Conservation (phyloP, 805 yeast species). For the Hermanozyma aechmeae region DNA sequence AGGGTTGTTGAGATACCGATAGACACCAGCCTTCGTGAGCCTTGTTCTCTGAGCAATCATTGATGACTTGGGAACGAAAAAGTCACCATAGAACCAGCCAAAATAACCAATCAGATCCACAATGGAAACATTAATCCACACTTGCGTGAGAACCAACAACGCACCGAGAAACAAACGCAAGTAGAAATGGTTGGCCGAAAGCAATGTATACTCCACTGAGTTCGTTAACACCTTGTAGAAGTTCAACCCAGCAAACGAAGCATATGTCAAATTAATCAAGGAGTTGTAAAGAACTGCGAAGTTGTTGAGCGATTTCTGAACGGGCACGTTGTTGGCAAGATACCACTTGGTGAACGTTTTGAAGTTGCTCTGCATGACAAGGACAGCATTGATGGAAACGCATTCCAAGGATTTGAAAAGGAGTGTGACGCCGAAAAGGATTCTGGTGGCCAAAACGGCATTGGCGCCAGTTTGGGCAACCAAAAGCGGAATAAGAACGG, state of each 20-base stretch:
- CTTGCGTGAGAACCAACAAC: slow-evolving; percentile 47
- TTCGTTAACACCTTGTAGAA: slow-evolving; percentile 15
- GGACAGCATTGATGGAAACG: slow-evolving; percentile 38
- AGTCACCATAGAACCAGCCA: slow-evolving; percentile 90
- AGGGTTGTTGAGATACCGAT: slow-evolving; percentile 74
- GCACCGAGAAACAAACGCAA: slow-evolving; percentile 52
- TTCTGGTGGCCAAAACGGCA: slow-evolving; percentile 8
- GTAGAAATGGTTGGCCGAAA: slow-evolving; percentile 30
- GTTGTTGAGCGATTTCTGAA: slow-evolving; percentile 56
- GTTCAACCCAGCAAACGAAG: slow-evolving; percentile 38
- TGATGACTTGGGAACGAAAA: slow-evolving; percentile 49
- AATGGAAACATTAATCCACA: slow-evolving; percentile 63
- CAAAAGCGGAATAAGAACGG: slow-evolving; percentile 33
- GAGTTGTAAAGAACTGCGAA: slow-evolving; percentile 62
- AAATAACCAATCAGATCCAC: slow-evolving; percentile 66
- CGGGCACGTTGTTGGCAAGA: slow-evolving; percentile 55
- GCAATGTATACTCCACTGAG: slow-evolving; percentile 6
- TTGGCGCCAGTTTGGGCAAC: slow-evolving; percentile 16
- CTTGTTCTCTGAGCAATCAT: slow-evolving; percentile 28
- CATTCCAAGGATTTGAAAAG: slow-evolving; percentile 42
- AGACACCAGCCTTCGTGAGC: slow-evolving; percentile 71
- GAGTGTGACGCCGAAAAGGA: slow-evolving; percentile 33
- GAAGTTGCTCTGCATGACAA: slow-evolving; percentile 48
- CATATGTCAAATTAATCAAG: slow-evolving; percentile 44
- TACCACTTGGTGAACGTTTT: slow-evolving; percentile 59